Evolutionary conservation across 805 yeast genomes (phyloP).

Genomic region (Blastobotrys robertii): DNA sequence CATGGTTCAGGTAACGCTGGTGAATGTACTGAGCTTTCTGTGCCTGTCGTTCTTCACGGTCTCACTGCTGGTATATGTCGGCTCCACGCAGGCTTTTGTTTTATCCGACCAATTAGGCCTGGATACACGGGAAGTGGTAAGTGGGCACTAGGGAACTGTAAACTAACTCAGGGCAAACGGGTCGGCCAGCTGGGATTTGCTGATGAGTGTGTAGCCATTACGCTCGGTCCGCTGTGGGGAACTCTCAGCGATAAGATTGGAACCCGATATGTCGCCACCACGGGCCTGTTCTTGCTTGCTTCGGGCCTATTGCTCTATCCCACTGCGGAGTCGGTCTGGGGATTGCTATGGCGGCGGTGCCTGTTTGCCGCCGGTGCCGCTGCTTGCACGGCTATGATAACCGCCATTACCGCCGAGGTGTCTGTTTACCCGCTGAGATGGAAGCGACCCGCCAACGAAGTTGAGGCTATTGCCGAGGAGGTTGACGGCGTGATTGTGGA

Average conservation of each 20-base stretch:
- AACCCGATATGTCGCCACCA: conserved; percentile 40
- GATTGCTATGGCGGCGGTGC: conserved; percentile 40
- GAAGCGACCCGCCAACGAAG: too few species aligned
- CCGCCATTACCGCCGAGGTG: conserved; percentile 50
- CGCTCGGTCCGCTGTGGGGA: conserved; percentile 53
- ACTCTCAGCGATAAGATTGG: conserved; percentile 55
- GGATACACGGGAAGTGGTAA: conserved; percentile 21
- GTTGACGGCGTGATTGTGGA: too few species aligned
- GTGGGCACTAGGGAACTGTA: background rate
- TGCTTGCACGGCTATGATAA: conserved; percentile 45
- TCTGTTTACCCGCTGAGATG: conserved; percentile 15
- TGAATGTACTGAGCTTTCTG: conserved; percentile 20
- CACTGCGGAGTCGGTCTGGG: conserved; percentile 37
- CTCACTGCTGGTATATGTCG: conserved; percentile 35
- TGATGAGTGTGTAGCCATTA: conserved; percentile 49
- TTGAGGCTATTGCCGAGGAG: too few species aligned
- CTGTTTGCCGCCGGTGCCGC: conserved; percentile 55
- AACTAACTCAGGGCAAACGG: conserved; percentile 31
- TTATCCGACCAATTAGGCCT: conserved; percentile 30
- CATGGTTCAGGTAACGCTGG: background rate
- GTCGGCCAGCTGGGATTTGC: conserved; percentile 43
- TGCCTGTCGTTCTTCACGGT: conserved; percentile 33
- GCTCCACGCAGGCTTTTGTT: conserved; percentile 37
- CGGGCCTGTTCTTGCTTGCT: conserved; percentile 42
- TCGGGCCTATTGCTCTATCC: conserved; percentile 42